Conservation (phyloP, 1,139 yeast species). For the Debaryomyces subglobosus region DNA sequence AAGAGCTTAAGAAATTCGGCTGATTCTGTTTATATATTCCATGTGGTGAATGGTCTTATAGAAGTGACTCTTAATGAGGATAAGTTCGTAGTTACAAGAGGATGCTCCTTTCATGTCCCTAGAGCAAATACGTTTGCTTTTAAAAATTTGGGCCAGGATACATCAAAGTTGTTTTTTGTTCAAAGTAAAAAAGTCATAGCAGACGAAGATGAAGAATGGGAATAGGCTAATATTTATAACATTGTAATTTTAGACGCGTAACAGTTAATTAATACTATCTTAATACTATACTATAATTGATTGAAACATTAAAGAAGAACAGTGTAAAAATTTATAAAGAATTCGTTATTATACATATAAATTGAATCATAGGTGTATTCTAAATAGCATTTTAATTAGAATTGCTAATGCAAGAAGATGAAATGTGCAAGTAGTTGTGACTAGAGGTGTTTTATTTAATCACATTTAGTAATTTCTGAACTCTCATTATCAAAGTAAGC, state of each 20-base stretch:
- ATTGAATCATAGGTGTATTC: conserved; percentile 6
- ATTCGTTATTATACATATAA: conserved; percentile 5
- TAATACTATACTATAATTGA: background rate
- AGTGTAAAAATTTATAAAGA: conserved; percentile 3
- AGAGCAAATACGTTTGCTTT: conserved; percentile 72
- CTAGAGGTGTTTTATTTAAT: conserved; percentile 6
- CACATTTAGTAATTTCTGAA: conserved; percentile 32
- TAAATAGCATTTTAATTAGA: conserved; percentile 6
- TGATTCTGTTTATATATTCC: conserved; percentile 72
- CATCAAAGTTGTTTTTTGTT: conserved; percentile 73
- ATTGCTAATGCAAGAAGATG: conserved; percentile 5
- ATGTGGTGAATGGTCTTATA: conserved; percentile 69
- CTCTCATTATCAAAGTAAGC: conserved; percentile 74
- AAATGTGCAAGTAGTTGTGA: conserved; percentile 2
- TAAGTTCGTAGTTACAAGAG: conserved; percentile 64
- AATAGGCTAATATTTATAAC: conserved; percentile 5
- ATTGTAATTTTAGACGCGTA: conserved; percentile 6
- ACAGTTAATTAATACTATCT: background rate
- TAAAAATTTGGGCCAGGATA: conserved; percentile 56
- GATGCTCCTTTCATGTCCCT: conserved; percentile 84
- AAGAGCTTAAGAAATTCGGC: conserved; percentile 68
- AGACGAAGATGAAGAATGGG: conserved; percentile 16
- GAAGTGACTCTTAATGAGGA: conserved; percentile 68
- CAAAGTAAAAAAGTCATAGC: conserved; percentile 48
- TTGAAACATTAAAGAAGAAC: background rate